These are phyloP conservation scores for Blepharisma japonicum DNA, from an alignment of 73 alveolate species.

Conservation along the genomic window DNA sequence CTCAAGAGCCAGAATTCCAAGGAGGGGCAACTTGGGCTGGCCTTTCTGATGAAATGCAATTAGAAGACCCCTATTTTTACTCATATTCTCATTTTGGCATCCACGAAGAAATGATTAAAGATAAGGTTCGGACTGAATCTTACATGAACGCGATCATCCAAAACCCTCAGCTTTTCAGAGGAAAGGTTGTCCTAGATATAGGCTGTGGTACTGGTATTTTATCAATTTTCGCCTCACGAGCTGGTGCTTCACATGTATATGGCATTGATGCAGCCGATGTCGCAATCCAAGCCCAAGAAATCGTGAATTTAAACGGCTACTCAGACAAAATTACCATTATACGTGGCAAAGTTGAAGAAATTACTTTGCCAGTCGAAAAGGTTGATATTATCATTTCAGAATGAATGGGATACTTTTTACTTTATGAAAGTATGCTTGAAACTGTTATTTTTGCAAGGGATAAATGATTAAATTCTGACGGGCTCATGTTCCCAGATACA, in stretches of 20 bases:
- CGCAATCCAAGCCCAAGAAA: conserved; percentile 81
- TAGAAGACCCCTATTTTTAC: conserved; percentile 85
- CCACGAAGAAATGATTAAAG: conserved; percentile 98
- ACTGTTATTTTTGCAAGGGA: conserved; percentile 93
- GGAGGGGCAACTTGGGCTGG: no score
- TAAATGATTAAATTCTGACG: conserved; percentile 72
- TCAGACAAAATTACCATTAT: conserved; percentile 77
- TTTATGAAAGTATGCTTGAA: conserved; percentile 93
- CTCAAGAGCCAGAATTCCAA: no score
- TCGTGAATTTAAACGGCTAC: conserved; percentile 80
- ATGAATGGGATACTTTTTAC: conserved; percentile 95
- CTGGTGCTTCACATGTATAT: conserved; percentile 97
- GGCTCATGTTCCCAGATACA: conserved; percentile 82
- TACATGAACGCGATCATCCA: conserved; percentile 85
- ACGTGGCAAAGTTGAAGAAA: conserved; percentile 92
- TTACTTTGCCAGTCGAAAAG: conserved; percentile 81
- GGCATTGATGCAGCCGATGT: conserved; percentile 95
- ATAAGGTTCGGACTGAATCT: conserved; percentile 82
- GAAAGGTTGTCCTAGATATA: conserved; percentile 91
- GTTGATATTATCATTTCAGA: conserved; percentile 93
- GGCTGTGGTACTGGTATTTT: conserved; percentile 98
- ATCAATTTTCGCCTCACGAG: conserved; percentile 92
- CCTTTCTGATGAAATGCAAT: no score
- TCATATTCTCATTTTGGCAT: conserved; percentile 88
- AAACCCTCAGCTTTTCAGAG: conserved; percentile 78